Evolutionary conservation across 1,284 basidiomycete genomes (phyloP), one percentile per base, ranked within the genome.

Genomic region (Ceratobasidium sp.): DNA sequence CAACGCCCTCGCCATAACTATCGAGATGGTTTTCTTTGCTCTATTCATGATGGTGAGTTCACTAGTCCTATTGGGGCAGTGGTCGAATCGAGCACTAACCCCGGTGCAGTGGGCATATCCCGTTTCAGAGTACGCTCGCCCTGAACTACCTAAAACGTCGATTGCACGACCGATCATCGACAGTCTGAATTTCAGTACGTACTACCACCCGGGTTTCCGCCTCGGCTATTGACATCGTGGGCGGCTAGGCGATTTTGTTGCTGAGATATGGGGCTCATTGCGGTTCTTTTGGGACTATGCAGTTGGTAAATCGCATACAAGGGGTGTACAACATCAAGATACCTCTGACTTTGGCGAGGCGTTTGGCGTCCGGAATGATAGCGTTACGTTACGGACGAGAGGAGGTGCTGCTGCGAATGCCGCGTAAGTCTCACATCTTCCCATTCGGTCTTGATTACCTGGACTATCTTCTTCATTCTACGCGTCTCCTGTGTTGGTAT

Each of bases 1-100:
- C 38, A 91, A 87, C 71, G 92, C 94, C 0, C 82, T 96, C 15
- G 81, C 89, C 13, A 93, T 87, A 15, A 92, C 90, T 72, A 86
- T 94, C 52, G 94, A 96, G 88, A 94, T 94, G 92, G 87, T 94
- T 40, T 81, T 93, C 76, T 93, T 94, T 77, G 83, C 91, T 35
- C 1, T 49, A 10, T 64, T 64, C 49, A 64, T 64, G 60, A 64
- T 64, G 60, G 71, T 72, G 31, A 3, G 71, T 42, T 22, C 17
- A 17, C 17, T 40, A 40, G 17, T 40, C 38, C 38, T 8, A 12
- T 20, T 22, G 45, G 45, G 20, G 10, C 22, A 47, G 7, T 20
- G 22, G 7, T 6, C 45, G n/a, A 12, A 47, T 47, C n/a, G 22
- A 22, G 45, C 45, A 20, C 10, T 47, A 47, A 20, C 45, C n/a